Base-by-base conservation (phyloP, 768 basidiomycete species). In the Cubamyces sp. region DNA sequence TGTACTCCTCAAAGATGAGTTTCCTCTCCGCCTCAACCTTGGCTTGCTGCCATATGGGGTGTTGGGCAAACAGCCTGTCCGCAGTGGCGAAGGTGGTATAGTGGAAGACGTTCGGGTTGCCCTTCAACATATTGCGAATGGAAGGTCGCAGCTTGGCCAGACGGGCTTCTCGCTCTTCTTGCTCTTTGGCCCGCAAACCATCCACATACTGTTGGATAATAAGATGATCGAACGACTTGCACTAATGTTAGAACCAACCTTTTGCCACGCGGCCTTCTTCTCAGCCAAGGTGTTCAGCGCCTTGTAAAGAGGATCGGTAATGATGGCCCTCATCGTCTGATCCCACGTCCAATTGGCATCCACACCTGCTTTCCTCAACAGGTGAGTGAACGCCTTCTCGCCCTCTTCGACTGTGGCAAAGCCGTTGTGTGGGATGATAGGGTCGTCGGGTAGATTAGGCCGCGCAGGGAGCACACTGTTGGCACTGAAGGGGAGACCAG, bases 341-440 rank as follows among this genome's bases (percentile, higher is more conserved):
- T 99, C 97, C 97, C 97, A 99, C 39, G 94, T 94, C 92, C 93
- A 98, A 65, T 83, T 88, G 47, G 90, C 87, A 75, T 94, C 92
- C 45, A 98, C 91, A 34, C 92, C 92, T 48, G 92, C 90, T 76
- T 93, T 94, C 68, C 89, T 84, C 68, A 99, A 76, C 59, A 99
- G 79, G 77, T 92, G 92, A 70, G 87, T 86, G 74, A 99, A 99
- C 14, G 96, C 97, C 71, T 92, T 91, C 74, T 97, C 95, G 21
- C 94, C 95, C 69, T 97, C 94, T 69, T 93, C 92, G 12, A 87
- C 75, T 5, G 92, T 96, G 47, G 82, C 67, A 69, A 96, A 98
- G 4, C 94, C 94, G 61, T 93, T 94, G 69, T 92, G 89, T 0
- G 94, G 94, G 60, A 95, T 94, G 65, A 91, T 83, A 5, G 92